Conservation (phyloP, 768 basidiomycete genomes). For the Auricularia sp. region DNA sequence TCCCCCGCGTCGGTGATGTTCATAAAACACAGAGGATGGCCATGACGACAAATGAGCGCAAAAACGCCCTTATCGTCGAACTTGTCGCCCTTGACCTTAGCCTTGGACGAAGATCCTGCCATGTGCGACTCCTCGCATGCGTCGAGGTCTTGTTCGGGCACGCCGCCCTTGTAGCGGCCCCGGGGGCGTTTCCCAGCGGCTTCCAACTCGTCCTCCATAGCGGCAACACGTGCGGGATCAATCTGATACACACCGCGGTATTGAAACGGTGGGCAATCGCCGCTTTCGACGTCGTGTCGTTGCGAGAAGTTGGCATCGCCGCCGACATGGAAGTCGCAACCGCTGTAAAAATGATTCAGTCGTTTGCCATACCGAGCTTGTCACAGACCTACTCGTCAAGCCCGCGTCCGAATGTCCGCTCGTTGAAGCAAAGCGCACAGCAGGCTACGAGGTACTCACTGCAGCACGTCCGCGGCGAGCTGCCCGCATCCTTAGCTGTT, state of each 20-base stretch:
- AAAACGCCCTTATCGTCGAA: conserved; percentile 29
- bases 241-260: conserved; percentile 21
- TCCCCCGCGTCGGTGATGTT: neutral
- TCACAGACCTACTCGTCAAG: conserved; percentile 11
- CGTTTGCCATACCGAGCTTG: no score
- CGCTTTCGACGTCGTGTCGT: conserved; percentile 19
- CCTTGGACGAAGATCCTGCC: neutral
- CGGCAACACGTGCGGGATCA: conserved; percentile 24
- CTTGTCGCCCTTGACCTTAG: neutral
- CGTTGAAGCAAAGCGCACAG: conserved; percentile 27
- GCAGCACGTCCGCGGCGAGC: conserved; percentile 9
- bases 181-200: conserved; percentile 14
- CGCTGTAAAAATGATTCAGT: no score
- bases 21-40: conserved; percentile 18
- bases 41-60: conserved; percentile 29
- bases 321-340: conserved; percentile 28
- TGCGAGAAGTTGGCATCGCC: conserved; percentile 33
- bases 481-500: no score
- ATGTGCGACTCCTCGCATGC: neutral
- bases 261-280: conserved; percentile 24
- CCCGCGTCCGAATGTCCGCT: conserved; percentile 14
- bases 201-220: conserved; percentile 16
- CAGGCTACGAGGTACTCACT: conserved; percentile 16
- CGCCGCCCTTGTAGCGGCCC: conserved; percentile 1
- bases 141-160: conserved; percentile 22